Evolutionary conservation across 2,329 filamentous ascomycete genomes (phyloP), one percentile per base, ranked within the genome.

Genomic region (Fusarium cicatricum): DNA sequence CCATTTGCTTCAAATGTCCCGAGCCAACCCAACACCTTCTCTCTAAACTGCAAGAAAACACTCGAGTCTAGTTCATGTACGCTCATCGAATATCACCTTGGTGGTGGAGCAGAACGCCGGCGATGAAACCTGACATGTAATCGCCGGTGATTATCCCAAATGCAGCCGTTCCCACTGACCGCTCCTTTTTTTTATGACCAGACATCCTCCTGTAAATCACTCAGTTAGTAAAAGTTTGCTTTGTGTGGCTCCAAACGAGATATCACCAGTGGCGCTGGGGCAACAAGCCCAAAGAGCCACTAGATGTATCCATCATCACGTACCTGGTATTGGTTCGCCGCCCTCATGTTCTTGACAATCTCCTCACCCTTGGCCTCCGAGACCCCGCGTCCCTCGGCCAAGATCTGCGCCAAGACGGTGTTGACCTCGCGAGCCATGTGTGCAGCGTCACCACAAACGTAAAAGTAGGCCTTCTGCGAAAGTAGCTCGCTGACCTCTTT

Each of bases 391-490:
- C 96, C 85, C 72, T 93, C 87, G 21, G 92, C 83, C 67, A 99
- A 88, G 71, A 98, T 96, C 73, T 96, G 88, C 21, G 84, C 89
- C 37, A 99, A 82, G n/a, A 92, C 86, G 19, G 88, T 82, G 74
- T 96, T 97, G 70, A 97, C 92, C 74, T 96, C 93, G 53, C 93
- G 88, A 40, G 93, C 93, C 93, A 97, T 97, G 80, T 97, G 93
- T 52, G 95, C 91, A 1, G 96, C 96, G 73, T 99, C 95, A 78
- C 95, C 95, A 70, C 96, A 99, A 54, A 99, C 94, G 75, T 99
- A 99, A 75, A 99, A 93, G 78, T 95, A 97, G 5, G 92, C 95
- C 74, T 93, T 90, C 75, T 92, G 82, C 65, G 90, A 82, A 10
- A 99, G 82, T 1, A 99, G 85, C 63, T 94, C 88, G 77, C 96